These are phyloP conservation scores for Lactarius trivialis DNA, from an alignment of 768 basidiomycete genomes.

Conservation along the genomic window DNA sequence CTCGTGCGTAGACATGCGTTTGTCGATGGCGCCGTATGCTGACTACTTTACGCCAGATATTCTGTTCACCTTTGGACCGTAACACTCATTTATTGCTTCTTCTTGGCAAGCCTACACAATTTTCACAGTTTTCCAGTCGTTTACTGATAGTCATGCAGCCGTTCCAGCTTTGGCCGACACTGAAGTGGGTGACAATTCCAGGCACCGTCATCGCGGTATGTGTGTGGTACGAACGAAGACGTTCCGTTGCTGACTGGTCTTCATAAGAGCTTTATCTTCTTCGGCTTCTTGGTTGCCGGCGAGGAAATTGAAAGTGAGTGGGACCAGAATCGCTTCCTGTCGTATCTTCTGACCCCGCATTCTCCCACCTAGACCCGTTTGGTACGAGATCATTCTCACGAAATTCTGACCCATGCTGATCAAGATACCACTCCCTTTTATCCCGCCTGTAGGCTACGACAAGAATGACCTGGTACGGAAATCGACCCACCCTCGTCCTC, in stretches of 20 bases:
- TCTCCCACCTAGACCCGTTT: slow-evolving; percentile 38
- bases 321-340: slow-evolving; percentile 3
- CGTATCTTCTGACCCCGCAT: slow-evolving; percentile 8
- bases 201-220: slow-evolving; percentile 47
- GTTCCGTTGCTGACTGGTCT: background rate
- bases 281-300: slow-evolving; percentile 66
- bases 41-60: slow-evolving; percentile 39
- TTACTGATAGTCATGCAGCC: slow-evolving; percentile 38
- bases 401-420: slow-evolving; percentile 8
- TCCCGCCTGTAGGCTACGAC: slow-evolving; percentile 43
- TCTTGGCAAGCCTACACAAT: slow-evolving; percentile 40
- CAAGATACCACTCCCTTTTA: background rate
- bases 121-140: background rate
- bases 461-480: slow-evolving; percentile 59
- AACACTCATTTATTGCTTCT: slow-evolving; percentile 52
- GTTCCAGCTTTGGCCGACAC: slow-evolving; percentile 50
- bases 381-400: slow-evolving; percentile 27
- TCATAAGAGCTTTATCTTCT: slow-evolving; percentile 57
- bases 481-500: slow-evolving; percentile 3
- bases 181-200: slow-evolving; percentile 62
- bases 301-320: slow-evolving; percentile 68
- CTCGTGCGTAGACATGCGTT: slow-evolving; percentile 39
- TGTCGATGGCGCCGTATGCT: background rate
- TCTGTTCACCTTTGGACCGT: slow-evolving; percentile 64
- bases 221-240: background rate